Evolutionary conservation across 2,329 filamentous ascomycete genomes (phyloP).

Genomic region (Trichoderma pleuroti): DNA sequence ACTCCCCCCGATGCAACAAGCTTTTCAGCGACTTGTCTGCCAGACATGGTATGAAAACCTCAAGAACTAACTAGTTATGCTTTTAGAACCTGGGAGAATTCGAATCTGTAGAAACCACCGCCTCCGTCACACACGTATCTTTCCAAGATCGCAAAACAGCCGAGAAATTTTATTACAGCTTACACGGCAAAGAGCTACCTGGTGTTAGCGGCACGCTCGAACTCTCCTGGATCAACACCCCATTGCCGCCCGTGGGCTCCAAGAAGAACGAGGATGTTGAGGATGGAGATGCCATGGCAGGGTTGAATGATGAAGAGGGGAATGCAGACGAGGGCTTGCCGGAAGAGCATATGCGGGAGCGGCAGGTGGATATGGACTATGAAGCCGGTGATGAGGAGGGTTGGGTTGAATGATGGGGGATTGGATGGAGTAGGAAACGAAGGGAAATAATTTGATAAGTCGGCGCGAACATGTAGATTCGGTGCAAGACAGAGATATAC

Average conservation of each 20-base stretch:
- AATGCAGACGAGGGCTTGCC: conserved; percentile 18
- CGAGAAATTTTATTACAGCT: conserved; percentile 62
- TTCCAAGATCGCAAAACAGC: conserved; percentile 68
- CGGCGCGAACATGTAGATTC: background rate
- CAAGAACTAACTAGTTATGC: background rate
- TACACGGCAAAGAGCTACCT: conserved; percentile 56
- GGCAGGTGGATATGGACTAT: conserved; percentile 48
- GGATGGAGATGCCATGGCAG: conserved; percentile 28
- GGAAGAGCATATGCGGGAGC: conserved; percentile 26
- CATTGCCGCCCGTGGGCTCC: conserved; percentile 26
- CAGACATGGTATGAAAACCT: background rate
- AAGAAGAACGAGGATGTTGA: conserved; percentile 12
- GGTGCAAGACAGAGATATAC: background rate
- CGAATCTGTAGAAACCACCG: conserved; percentile 51
- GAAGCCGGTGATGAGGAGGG: conserved; percentile 51
- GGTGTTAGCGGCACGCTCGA: conserved; percentile 61
- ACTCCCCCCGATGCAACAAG: background rate
- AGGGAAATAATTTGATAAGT: background rate
- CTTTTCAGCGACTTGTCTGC: background rate
- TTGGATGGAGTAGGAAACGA: background rate
- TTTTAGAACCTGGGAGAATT: conserved; percentile 60
- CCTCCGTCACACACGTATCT: conserved; percentile 50
- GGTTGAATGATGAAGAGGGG: conserved; percentile 23
- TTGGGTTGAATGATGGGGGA: conserved; percentile 34
- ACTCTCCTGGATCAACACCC: conserved; percentile 55